These are phyloP conservation scores for Fusarium coicis DNA, from an alignment of 2,329 filamentous ascomycete species.

Conservation along the genomic window DNA sequence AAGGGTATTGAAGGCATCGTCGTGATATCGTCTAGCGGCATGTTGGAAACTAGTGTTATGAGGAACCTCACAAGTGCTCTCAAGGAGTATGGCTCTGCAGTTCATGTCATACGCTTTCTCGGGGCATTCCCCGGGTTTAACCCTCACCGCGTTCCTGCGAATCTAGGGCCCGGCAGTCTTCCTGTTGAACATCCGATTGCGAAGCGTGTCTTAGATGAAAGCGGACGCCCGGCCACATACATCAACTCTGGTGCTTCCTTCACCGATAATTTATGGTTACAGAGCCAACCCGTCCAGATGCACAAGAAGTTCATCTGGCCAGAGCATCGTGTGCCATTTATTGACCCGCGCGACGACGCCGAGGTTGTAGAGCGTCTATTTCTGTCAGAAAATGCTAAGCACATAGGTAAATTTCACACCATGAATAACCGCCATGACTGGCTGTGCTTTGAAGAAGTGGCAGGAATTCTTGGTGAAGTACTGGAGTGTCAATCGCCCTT, in stretches of 20 bases:
- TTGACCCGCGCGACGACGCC: not conserved
- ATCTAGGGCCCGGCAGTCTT: not conserved
- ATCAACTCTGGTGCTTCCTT: not conserved
- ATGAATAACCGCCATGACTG: not conserved
- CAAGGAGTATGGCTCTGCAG: not conserved
- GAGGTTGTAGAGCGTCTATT: not conserved
- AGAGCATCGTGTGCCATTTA: not conserved
- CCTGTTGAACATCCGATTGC: not conserved
- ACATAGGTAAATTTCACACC: accelerated
- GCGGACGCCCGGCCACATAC: accelerated
- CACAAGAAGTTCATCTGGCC: not conserved
- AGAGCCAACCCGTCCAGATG: accelerated
- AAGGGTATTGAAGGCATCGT: accelerated
- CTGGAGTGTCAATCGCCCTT: accelerated
- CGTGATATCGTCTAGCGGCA: not conserved
- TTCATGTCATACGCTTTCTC: not conserved
- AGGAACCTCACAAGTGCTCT: accelerated
- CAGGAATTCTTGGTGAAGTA: not conserved
- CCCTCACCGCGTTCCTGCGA: accelerated
- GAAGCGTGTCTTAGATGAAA: not conserved
- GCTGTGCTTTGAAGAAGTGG: not conserved
- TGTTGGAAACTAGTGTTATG: not conserved
- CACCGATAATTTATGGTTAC: not conserved
- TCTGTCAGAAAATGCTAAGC: accelerated
- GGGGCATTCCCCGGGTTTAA: not conserved